Conservation (phyloP, 176 grass and related monocot genomes). For the bread wheat (Triticum aestivum) region IWGSC_CS_RefSeq_v2.1 NC_057802.1:540685026-540685525, state of each 20-base stretch:
- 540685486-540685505: slow-evolving; percentile 23
- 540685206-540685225: neutral
- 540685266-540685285: slow-evolving; percentile 58
- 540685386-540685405: neutral
- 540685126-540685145: neutral
- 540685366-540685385: slow-evolving; percentile 35
- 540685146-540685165: neutral
- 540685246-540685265: slow-evolving; percentile 22
- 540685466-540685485: neutral
- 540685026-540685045: too few relatives aligned
- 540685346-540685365: neutral
- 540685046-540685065: neutral
- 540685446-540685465: neutral
- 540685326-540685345: slow-evolving; percentile 35
- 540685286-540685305: slow-evolving; percentile 1
- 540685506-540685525: slow-evolving; percentile 32
- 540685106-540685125: neutral
- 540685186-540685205: slow-evolving; percentile 9
- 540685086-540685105: neutral
- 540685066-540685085: slow-evolving; percentile 12
- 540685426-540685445: neutral
- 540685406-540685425: neutral
- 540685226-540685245: neutral
- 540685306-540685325: slow-evolving; percentile 61
- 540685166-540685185: neutral